Evolutionary conservation across 2,329 filamentous ascomycete genomes (phyloP).

Genomic region (Penicillium sp.): DNA sequence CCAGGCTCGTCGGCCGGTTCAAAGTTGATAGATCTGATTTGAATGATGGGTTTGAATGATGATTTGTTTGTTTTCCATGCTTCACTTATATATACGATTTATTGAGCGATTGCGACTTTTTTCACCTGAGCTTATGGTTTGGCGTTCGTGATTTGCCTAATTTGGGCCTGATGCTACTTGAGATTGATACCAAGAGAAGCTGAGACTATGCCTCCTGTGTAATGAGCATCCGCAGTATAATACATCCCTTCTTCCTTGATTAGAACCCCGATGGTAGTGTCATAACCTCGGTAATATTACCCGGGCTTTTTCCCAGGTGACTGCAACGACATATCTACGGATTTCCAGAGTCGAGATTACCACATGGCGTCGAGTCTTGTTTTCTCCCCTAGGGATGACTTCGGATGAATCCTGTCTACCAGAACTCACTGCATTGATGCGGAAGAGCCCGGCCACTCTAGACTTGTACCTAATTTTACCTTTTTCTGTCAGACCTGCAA

Average conservation of each 20-base stretch:
- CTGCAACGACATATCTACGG: no score
- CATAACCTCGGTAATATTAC: no score
- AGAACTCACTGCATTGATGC: no score
- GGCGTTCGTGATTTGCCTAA: background rate
- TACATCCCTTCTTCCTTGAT: background rate
- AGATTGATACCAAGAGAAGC: background rate
- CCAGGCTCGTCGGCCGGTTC: background rate
- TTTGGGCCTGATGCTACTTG: background rate
- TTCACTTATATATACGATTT: background rate
- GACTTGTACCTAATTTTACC: no score
- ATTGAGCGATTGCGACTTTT: background rate
- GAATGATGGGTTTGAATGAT: background rate
- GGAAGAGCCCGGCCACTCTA: background rate
- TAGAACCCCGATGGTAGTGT: background rate
- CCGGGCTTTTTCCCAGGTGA: no score
- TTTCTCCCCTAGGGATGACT: no score
- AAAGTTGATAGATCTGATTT: background rate
- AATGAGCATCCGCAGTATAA: background rate
- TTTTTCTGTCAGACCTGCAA: no score
- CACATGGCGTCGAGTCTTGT: no score
- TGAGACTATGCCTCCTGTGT: background rate
- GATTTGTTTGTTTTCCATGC: background rate
- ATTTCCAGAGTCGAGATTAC: no score
- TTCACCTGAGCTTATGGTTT: background rate
- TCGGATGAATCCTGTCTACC: no score